Evolutionary conservation across 441 rosid genomes (phyloP), one percentile per base, ranked within the genome.

Genomic region (Populus hybrid): DNA sequence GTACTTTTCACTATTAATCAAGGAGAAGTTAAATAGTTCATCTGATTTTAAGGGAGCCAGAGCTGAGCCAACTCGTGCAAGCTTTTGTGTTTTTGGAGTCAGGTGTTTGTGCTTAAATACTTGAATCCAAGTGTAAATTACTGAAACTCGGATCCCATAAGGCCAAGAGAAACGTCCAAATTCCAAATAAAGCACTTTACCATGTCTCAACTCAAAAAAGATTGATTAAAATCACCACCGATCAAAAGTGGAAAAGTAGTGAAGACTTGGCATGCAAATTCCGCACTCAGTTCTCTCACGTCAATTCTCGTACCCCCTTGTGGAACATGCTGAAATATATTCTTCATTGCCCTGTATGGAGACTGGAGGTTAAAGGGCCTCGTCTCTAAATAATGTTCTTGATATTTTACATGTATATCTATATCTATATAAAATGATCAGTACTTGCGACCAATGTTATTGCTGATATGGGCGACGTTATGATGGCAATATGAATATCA

Each of bases 391-490:
- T 28, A n/a, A 28, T 12, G 16, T 10, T n/a, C 10, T 23, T 21
- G 9, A 34, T 70, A 1, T 18, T 36, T 35, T 4, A 7, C n/a
- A 42, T 14, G 5, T 9, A 53, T 24, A 24, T 69, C 1, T 5
- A 2, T 67, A 12, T n/a, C 21, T 7, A 28, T 28, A 28, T 38
- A 70, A 36, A 53, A 76, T 63, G 28, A 66, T 19, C 9, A 50
- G 26, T 8, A n/a, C 12, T 59, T 59, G 32, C 74, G 75, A 80
- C 82, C 79, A 67, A 71, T 65, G 73, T 76, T 24, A 80, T 75
- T 71, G n/a, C 21, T 50, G 7, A 63, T 61, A 64, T 16, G 6
- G 21, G 36, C 16, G 9, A 24, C 21, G 23, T 16, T 23, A 75
- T 71, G 76, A 79, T 65, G 64, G 50, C 28, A 68, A 16, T 34